Base-by-base conservation (phyloP, 129 eudicot species). In the Glebionis coronaria region DNA sequence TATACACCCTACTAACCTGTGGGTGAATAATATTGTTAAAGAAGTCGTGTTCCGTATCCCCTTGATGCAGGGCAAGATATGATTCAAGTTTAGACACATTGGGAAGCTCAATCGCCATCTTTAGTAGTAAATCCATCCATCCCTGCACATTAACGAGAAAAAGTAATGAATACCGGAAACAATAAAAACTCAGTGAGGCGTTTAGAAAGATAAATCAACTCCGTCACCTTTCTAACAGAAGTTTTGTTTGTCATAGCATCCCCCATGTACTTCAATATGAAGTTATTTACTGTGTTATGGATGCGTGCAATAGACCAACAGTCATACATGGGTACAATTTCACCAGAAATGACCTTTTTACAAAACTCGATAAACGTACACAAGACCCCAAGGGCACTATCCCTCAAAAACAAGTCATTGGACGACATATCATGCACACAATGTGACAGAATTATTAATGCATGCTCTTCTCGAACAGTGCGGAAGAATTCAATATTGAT, bases 401-500 rank as follows among this genome's bases (percentile, higher is more conserved):
- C 81, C 76, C 96, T 81, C 81, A 88, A 74, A 52, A 80, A 76
- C 76, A 88, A 45, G 64, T 91, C 98, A 11, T 80, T 80, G 16
- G 98, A 92, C 69, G 95, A 83, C 96, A 92, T 83, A 71, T 92
- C 91, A 74, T 86, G 83, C 12, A 92, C 80, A 59, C 86, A 78
- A 74, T 92, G 98, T 20, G 98, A 87, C 76, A 92, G 74, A 52
- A 92, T 71, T 52, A 83, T 71, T 56, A 83, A 25, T 18, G 87
- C 85, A 63, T 86, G 95, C 77, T 84, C 87, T 51, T 74, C 87
- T 9, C 31, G 71, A 49, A 82, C 70, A 58, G 68, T 57, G 56
- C 71, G 62, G 78, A 92, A 88, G 42, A 83, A 84, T 13, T 86
- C 81, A 38, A 63, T 61, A 45, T 57, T 76, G 0, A 92, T 70